Conservation (phyloP, 805 yeast species). For the Lipomyces starkeyi region DNA sequence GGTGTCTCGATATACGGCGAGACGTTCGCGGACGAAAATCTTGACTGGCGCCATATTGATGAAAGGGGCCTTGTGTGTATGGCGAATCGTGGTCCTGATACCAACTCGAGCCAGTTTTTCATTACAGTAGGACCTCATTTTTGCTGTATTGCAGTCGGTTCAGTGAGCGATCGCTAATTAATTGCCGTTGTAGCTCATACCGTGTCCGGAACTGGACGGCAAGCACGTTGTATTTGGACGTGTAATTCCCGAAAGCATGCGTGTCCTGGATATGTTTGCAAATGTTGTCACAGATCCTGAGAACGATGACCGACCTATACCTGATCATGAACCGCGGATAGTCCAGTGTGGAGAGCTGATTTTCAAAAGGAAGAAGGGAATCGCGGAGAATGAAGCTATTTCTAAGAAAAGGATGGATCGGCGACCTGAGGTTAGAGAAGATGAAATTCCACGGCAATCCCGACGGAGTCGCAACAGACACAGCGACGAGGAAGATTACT, state of each 20-base stretch:
- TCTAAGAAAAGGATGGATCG: background rate
- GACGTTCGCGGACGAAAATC: conserved; percentile 74
- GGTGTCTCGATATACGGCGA: conserved; percentile 77
- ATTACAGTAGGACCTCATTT: conserved; percentile 56
- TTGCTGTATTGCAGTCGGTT: too few species aligned
- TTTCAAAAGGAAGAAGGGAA: conserved; percentile 26
- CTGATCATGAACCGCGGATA: conserved; percentile 31
- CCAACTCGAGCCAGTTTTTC: conserved; percentile 90
- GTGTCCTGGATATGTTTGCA: conserved; percentile 21
- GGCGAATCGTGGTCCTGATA: conserved; percentile 72
- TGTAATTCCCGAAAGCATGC: conserved; percentile 24
- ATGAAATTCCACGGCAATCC: background rate
- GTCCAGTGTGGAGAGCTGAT: conserved; percentile 34
- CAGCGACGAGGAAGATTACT: background rate
- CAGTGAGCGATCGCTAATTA: background rate
- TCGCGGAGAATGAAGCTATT: conserved; percentile 1
- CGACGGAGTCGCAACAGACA: background rate
- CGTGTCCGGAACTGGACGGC: conserved; percentile 76
- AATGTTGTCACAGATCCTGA: conserved; percentile 28
- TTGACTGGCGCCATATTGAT: conserved; percentile 61
- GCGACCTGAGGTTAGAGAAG: conserved; percentile 4
- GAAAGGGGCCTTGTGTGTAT: conserved; percentile 69
- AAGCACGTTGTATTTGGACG: conserved; percentile 90
- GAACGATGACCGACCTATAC: conserved; percentile 31
- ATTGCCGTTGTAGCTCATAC: conserved; percentile 14